These are phyloP conservation scores for Millerozyma miso DNA, from an alignment of 805 yeast species.

Conservation along the genomic window DNA sequence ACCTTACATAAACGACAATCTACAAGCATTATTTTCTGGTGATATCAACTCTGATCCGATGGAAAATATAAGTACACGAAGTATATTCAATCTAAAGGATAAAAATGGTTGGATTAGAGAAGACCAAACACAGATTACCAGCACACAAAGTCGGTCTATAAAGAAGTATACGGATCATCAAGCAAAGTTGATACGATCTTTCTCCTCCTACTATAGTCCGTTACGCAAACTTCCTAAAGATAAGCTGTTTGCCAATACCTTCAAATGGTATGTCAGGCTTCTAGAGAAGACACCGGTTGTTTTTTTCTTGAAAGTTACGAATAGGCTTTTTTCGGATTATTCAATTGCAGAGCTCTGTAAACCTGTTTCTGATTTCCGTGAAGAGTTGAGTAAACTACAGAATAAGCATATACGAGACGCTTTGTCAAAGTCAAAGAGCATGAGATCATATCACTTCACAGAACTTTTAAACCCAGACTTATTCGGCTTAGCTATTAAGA, in stretches of 20 bases:
- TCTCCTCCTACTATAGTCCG: slow-evolving; percentile 26
- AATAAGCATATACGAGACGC: slow-evolving; percentile 3
- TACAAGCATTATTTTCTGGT: slow-evolving; percentile 17
- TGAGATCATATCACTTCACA: slow-evolving; percentile 29
- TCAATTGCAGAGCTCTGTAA: slow-evolving; percentile 19
- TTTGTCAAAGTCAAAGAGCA: slow-evolving; percentile 5
- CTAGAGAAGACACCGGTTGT: slow-evolving; percentile 26
- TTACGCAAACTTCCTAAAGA: slow-evolving; percentile 9
- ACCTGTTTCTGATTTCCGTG: slow-evolving; percentile 14
- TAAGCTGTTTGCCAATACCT: slow-evolving; percentile 13
- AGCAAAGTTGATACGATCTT: slow-evolving; percentile 21
- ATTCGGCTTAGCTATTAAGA: slow-evolving; percentile 22
- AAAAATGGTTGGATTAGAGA: slow-evolving; percentile 1
- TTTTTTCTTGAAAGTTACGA: slow-evolving; percentile 23
- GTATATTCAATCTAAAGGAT: slow-evolving; percentile 10
- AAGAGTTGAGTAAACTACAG: slow-evolving; percentile 8
- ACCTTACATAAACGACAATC: slow-evolving; percentile 14
- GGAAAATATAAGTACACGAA: slow-evolving; percentile 9
- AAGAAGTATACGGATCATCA: slow-evolving; percentile 18
- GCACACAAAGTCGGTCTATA: slow-evolving; percentile 6
- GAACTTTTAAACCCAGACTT: slow-evolving; percentile 26
- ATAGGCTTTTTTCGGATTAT: slow-evolving; percentile 23
- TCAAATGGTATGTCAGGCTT: slow-evolving; percentile 27
- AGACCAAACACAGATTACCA: slow-evolving; percentile 5
- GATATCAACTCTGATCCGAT: slow-evolving; percentile 11